A percentile compares a stretch with the other conserved stretches of the same genome.
phyloP scores from a whole-genome alignment of 768 basidiomycete species.

The Boletus rubescentipes region DNA sequence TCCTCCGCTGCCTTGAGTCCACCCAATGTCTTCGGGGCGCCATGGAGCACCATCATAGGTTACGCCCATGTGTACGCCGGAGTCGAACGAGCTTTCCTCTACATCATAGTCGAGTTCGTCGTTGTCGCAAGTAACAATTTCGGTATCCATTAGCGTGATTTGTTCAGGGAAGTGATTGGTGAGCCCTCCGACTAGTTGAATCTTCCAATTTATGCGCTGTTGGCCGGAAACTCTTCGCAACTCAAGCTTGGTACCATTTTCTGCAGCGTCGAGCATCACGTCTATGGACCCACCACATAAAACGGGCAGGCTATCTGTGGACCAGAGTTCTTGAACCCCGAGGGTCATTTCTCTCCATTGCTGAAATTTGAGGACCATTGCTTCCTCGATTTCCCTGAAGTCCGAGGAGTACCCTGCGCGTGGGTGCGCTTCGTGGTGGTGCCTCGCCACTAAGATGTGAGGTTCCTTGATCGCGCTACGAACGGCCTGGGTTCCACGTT shows the following conservation, averaged over 20 bases:
- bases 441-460: constrained; percentile 49
- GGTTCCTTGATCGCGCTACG: constrained; percentile 12
- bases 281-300: constrained; percentile 37
- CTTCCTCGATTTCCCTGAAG: constrained; percentile 46
- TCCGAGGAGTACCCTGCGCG: constrained; percentile 43
- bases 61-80: constrained; percentile 23
- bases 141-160: constrained; percentile 7
- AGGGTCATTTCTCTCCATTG: constrained; percentile 48
- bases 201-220: constrained; percentile 29
- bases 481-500: constrained; percentile 5
- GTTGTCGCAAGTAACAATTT: constrained; percentile 18
- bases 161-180: constrained; percentile 4
- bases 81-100: constrained; percentile 28
- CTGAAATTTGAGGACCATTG: constrained; percentile 55
- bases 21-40: constrained; percentile 8
- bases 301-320: constrained; percentile 37
- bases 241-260: constrained; percentile 25
- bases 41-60: constrained; percentile 2
- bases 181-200: constrained; percentile 27
- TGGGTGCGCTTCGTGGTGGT: constrained; percentile 53
- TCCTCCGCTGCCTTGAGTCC: constrained; percentile 13
- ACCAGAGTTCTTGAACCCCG: constrained; percentile 46
- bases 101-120: constrained; percentile 19
- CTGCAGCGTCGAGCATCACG: constrained; percentile 25
- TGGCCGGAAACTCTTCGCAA: constrained; percentile 20